Percentiles rank a stretch among this genome's conserved stretches.
These are phyloP conservation scores for Luffa aegyptiaca DNA, from an alignment of 306 rosid genomes.

Conservation along the genomic window DNA sequence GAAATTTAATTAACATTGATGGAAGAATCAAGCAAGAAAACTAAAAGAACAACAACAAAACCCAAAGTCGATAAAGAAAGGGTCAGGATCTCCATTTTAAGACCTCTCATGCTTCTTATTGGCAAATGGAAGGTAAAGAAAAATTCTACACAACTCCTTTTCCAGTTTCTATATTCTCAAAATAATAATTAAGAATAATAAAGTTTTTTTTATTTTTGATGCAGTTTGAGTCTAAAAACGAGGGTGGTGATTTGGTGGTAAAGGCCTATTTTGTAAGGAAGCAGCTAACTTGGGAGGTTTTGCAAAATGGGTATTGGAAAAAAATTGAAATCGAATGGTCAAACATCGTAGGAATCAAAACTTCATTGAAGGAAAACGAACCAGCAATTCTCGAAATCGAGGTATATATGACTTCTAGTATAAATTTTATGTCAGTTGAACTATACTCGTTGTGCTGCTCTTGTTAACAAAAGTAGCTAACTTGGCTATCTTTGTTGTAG, in stretches of 20 bases:
- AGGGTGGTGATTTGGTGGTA: neutral
- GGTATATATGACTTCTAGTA: neutral
- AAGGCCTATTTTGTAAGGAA: neutral
- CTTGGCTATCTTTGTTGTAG: neutral
- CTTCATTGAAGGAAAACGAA: neutral
- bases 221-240: neutral
- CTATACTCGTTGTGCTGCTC: too few relatives aligned
- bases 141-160: neutral
- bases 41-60: too few relatives aligned
- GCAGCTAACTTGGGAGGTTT: neutral
- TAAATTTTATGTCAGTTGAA: too few relatives aligned
- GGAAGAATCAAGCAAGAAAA: neutral
- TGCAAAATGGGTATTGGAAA: neutral
- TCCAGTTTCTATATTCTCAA: too few relatives aligned
- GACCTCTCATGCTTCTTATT: neutral
- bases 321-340: neutral
- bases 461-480: too few relatives aligned
- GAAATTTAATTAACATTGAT: too few relatives aligned
- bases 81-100: neutral
- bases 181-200: too few relatives aligned
- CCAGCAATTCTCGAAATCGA: neutral
- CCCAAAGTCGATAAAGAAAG: neutral
- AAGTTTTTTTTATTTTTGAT: neutral
- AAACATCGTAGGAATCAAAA: neutral
- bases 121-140: neutral